A percentile compares a stretch with the other conserved stretches of the same genome.
Conservation (phyloP, 2,329 filamentous ascomycete species). For the Curvularia hawaiiensis region DNA sequence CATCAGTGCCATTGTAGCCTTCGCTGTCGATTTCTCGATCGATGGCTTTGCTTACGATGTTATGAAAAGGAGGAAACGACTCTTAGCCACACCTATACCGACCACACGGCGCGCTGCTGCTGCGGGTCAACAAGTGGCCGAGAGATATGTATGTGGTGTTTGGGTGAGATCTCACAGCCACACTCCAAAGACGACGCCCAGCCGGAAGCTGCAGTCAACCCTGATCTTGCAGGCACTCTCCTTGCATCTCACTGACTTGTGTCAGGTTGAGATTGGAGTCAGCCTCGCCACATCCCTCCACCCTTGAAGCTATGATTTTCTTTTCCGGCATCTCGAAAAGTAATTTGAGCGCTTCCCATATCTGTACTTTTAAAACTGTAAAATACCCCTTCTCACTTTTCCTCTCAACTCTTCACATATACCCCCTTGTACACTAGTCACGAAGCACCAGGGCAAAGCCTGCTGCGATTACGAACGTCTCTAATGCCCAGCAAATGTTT, state of each 20-base stretch:
- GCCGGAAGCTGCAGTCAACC: not conserved
- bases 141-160: slow-evolving; percentile 26
- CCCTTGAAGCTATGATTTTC: not conserved
- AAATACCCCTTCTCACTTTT: not conserved
- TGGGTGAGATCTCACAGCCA: slow-evolving; percentile 15
- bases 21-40: slow-evolving; percentile 24
- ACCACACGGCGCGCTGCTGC: slow-evolving; percentile 7
- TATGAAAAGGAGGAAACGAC: slow-evolving; percentile 21
- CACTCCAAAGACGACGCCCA: not conserved
- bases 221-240: not conserved
- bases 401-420: not conserved
- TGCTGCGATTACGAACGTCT: not conserved
- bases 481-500: not conserved
- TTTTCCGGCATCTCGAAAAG: not conserved
- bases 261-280: not conserved
- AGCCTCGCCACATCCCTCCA: not conserved
- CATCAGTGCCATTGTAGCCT: slow-evolving; percentile 26
- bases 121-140: slow-evolving; percentile 14
- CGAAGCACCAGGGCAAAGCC: not conserved
- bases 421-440: slow-evolving; percentile 1
- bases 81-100: slow-evolving; percentile 6
- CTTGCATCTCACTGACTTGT: not conserved
- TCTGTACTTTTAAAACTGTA: not conserved
- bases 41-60: slow-evolving; percentile 32
- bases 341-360: not conserved